Evolutionary conservation across 2,329 filamentous ascomycete species (phyloP), one percentile per base, ranked within the genome.

Genomic region (Amylocarpus encephaloides): DNA sequence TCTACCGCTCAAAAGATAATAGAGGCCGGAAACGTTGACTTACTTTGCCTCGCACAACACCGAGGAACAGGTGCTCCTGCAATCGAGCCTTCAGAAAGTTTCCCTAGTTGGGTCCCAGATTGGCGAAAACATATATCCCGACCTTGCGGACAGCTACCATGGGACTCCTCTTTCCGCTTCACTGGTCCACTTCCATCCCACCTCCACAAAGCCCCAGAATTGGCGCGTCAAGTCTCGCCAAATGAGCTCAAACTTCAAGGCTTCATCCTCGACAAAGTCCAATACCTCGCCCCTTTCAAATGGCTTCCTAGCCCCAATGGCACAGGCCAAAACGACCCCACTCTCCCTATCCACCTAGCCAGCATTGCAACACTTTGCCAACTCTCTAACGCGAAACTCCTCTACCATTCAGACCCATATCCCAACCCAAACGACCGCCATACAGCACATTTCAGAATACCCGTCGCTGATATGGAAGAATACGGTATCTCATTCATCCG

Each of bases 391-490:
- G 10, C 18, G 5, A 40, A 40, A 19, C 16, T 40, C n/a, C 10
- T 16, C 13, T 16, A 16, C n/a, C 10, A 40, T 11, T 11, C 13
- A 26, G 34, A 16, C 9, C 34, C 11, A 34, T 39, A 39, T 9
- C 12, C 39, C 13, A 47, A 32, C 13, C 15, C n/a, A 5, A 3
- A n/a, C 4, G 35, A 49, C 9, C 32, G 35, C 13, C 4, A 15
- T 3, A 39, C 38, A 26, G 40, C 46, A 26, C 29, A 6, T 22
- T 44, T 43, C n/a, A 30, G 43, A 10, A 12, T 49, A 15, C 50
- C 50, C 15, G 50, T 46, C 5, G 50, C 46, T 16, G 50, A 52
- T n/a, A 47, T 49, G 41, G 46, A 49, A 30, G 36, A 52, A 18
- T 49, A 48, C 13, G 46, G 43, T 1, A 48, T 39, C 7, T 47